These are phyloP conservation scores for Mucor lusitanicus DNA, from an alignment of 371 early-diverging fungal species.

Conservation along the genomic window DNA sequence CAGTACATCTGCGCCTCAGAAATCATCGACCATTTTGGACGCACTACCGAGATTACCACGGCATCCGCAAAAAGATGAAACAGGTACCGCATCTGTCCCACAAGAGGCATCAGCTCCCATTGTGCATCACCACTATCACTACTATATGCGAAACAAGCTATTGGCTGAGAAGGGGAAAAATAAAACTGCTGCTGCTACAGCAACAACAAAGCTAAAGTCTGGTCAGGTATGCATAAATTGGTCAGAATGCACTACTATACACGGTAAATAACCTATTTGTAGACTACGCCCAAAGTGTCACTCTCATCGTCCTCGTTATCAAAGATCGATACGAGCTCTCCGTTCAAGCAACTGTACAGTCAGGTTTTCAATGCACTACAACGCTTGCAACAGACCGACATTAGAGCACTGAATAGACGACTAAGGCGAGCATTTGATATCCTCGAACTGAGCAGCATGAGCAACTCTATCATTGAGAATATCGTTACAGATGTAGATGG, in stretches of 20 bases:
- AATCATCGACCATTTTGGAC: background rate
- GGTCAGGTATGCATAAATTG: background rate
- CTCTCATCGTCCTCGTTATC: background rate
- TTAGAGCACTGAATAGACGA: slow-evolving; percentile 61
- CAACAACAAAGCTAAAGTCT: background rate
- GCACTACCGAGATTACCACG: background rate
- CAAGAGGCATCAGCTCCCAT: slow-evolving; percentile 19
- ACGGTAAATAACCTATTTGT: background rate
- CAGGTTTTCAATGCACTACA: slow-evolving; percentile 35
- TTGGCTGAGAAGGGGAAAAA: slow-evolving; percentile 18
- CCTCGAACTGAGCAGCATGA: slow-evolving; percentile 69
- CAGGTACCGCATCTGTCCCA: background rate
- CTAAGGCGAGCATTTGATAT: slow-evolving; percentile 70
- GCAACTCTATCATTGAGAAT: slow-evolving; percentile 74
- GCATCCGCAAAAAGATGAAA: slow-evolving; percentile 3
- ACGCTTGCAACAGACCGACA: slow-evolving; percentile 57
- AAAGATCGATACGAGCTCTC: slow-evolving; percentile 18
- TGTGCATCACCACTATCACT: slow-evolving; percentile 50
- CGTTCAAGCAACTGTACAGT: slow-evolving; percentile 22
- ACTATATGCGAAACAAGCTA: slow-evolving; percentile 23
- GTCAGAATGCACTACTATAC: background rate
- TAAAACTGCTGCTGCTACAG: background rate
- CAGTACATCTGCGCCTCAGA: slow-evolving; percentile 24
- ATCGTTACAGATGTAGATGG: slow-evolving; percentile 61
- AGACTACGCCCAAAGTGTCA: background rate